phyloP scores from a whole-genome alignment of 202 grass and related monocot genomes.

The Bolboschoenoplectus hybrid region DNA sequence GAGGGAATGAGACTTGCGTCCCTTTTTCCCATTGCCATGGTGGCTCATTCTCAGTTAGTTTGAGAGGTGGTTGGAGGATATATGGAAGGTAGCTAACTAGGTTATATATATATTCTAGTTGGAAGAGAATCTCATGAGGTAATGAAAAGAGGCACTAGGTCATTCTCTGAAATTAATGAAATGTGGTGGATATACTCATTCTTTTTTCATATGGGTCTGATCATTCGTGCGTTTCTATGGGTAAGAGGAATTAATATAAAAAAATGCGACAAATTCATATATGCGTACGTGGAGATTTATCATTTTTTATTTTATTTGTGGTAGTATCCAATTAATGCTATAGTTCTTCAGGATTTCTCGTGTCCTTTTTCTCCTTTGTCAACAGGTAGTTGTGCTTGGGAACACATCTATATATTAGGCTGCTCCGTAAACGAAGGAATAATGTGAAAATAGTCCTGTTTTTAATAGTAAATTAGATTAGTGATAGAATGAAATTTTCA shows the following conservation, averaged over 20 bases:
- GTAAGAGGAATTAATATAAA: neutral
- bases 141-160: constrained; percentile 4
- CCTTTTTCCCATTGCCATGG: constrained; percentile 27
- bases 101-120: neutral
- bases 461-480: too few species aligned
- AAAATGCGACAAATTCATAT: neutral
- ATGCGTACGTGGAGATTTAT: neutral
- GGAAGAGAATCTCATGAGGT: neutral
- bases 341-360: neutral
- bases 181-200: constrained; percentile 24
- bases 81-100: neutral
- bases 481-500: too few species aligned
- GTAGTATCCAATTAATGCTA: neutral
- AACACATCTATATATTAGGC: neutral
- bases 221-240: neutral
- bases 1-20: constrained; percentile 18
- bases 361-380: constrained; percentile 15
- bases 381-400: neutral
- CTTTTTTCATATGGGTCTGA: neutral
- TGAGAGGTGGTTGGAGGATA: neutral
- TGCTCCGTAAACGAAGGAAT: neutral
- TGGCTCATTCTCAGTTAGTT: constrained; percentile 27
- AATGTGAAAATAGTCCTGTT: neutral
- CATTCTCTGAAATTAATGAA: constrained; percentile 24
- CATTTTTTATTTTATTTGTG: neutral